Conservation (phyloP, 2,329 filamentous ascomycete species). For the Pleurostoma richardsiae region DNA sequence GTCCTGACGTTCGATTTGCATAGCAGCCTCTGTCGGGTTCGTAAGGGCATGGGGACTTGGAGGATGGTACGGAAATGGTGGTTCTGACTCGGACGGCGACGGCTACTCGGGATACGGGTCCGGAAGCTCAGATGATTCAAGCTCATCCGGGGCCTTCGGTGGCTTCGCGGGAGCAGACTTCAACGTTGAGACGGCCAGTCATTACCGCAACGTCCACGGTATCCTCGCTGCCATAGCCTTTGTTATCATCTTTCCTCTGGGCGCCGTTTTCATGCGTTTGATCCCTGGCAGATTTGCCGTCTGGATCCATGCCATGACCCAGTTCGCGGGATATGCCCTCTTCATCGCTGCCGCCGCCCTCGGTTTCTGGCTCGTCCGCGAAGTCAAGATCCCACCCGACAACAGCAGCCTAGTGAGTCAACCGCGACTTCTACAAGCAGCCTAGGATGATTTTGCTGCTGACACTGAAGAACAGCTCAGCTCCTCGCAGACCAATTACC, state of each 20-base stretch:
- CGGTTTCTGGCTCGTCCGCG: conserved; percentile 33
- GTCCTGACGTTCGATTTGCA: too few species aligned
- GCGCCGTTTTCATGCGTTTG: conserved; percentile 10
- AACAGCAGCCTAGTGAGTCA: neutral
- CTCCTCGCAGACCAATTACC: conserved; percentile 26
- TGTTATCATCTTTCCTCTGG: conserved; percentile 13
- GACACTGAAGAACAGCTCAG: conserved; percentile 18
- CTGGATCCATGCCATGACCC: conserved; percentile 30
- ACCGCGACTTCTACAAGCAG: neutral
- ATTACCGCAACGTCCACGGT: conserved; percentile 7
- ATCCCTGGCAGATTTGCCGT: conserved; percentile 28
- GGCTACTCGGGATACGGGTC: too few species aligned
- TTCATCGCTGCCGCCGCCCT: conserved; percentile 33
- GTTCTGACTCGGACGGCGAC: too few species aligned
- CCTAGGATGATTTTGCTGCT: neutral
- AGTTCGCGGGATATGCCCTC: conserved; percentile 28
- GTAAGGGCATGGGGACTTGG: too few species aligned
- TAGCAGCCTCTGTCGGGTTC: too few species aligned
- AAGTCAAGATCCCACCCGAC: conserved; percentile 18
- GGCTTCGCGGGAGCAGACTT: neutral
- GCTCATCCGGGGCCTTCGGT: too few species aligned
- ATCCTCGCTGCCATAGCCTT: conserved; percentile 12
- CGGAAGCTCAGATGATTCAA: too few species aligned
- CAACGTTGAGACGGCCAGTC: neutral
- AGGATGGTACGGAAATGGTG: too few species aligned